Evolutionary conservation across 2,329 filamentous ascomycete genomes (phyloP), one percentile per base, ranked within the genome.

Genomic region (Neocatenulostroma microsporum): DNA sequence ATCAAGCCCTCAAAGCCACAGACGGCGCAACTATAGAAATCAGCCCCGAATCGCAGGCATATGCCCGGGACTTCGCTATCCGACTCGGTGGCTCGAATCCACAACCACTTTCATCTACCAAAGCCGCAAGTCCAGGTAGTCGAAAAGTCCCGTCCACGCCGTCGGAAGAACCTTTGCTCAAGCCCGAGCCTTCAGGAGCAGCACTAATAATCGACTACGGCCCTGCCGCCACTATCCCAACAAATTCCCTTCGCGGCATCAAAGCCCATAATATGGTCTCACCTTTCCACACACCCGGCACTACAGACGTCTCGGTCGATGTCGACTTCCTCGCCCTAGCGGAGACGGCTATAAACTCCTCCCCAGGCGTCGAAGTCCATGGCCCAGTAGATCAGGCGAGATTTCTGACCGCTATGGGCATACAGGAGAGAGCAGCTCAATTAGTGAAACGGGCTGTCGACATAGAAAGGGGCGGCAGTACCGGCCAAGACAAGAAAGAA

Each of bases 191-290:
- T 1, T 81, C 79, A 1, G 91, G 91, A 33, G 91, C 88, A 7
- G 91, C 89, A 1, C 70, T 98, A n/a, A 85, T 98, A 50, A 77
- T 98, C 30, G 91, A 98, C 66, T 98, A 98, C 63, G 91, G 91
- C 13, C 83, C 89, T 4, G 62, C 77, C 3, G 70, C 78, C 40
- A 83, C 75, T 0, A 79, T 98, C 32, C 91, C 91, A 3, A 69
- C 83, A 42, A 94, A 94, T 69, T 93, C 87, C 0, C 73, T 98
- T 15, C 82, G 91, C 21, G 91, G 91, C 15, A 96, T 98, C 60
- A 76, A 79, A 23, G 68, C 72, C 11, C 91, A 98, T 64, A 67
- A 70, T 17, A 71, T 73, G 17, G 82, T 94, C 30, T 87, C 79
- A 15, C 86, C 91, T 3, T 86, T 98, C 52, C 71, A 74, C 1